phyloP scores from a whole-genome alignment of 495 filamentous ascomycete genomes.

The Parathielavia hyrcaniae region DNA sequence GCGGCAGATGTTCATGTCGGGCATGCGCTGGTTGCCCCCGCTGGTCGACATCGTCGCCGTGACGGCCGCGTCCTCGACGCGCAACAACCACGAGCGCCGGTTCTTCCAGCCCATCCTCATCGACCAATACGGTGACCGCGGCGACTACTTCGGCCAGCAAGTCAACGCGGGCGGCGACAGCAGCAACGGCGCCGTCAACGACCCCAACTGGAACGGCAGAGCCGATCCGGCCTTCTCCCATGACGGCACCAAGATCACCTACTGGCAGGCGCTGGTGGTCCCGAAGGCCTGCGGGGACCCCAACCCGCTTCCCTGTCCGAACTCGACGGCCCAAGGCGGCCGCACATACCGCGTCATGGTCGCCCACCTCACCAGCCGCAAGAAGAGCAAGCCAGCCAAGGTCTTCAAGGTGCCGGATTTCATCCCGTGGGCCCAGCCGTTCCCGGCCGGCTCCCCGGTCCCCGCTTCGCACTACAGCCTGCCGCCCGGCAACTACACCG shows the following conservation, averaged over 20 bases:
- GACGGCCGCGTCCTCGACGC: neutral
- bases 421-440: neutral
- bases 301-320: neutral
- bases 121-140: neutral
- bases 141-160: neutral
- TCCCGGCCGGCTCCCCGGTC: neutral
- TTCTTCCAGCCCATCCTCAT: constrained; percentile 1
- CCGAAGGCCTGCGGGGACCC: neutral
- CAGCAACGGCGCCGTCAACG: neutral
- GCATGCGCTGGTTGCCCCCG: neutral
- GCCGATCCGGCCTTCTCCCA: neutral
- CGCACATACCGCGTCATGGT: neutral
- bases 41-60: constrained; percentile 2
- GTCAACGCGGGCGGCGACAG: neutral
- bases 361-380: neutral
- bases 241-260: neutral
- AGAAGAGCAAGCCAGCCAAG: neutral
- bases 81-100: neutral
- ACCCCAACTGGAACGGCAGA: neutral
- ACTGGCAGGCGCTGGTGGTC: neutral
- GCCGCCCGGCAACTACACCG: neutral
- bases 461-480: neutral
- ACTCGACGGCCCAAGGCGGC: neutral
- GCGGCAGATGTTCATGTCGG: neutral
- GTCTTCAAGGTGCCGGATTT: neutral